These are phyloP conservation scores for Gaertneriomyces sp. DNA, from an alignment of 192 early-diverging fungal genomes.

Conservation along the genomic window DNA sequence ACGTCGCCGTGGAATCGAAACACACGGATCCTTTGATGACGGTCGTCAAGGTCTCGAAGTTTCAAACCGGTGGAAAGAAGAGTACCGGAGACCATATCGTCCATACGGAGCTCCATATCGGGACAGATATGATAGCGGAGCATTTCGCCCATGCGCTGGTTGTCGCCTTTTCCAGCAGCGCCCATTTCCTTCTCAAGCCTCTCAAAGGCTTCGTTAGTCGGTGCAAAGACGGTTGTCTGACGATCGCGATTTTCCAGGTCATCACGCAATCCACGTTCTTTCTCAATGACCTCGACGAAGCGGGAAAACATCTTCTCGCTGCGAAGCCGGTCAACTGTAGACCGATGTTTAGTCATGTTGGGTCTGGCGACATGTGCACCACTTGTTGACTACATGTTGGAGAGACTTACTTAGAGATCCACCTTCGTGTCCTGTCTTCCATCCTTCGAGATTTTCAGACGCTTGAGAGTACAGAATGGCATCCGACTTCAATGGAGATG, in stretches of 20 bases:
- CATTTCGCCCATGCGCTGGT: slow-evolving; percentile 1
- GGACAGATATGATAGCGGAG: slow-evolving; percentile 34
- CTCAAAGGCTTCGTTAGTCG: slow-evolving; percentile 32
- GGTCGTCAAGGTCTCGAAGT: slow-evolving; percentile 23
- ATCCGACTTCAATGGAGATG: no score
- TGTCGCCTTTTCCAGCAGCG: not conserved
- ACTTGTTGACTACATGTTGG: not conserved
- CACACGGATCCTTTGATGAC: slow-evolving; percentile 37
- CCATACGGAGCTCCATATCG: slow-evolving; percentile 15
- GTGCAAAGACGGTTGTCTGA: slow-evolving; percentile 25
- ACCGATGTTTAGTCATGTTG: not conserved
- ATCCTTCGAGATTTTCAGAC: no score
- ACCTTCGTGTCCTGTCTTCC: not conserved
- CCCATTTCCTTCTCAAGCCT: not conserved
- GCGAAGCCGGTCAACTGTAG: slow-evolving; percentile 22
- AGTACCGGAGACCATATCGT: slow-evolving; percentile 22
- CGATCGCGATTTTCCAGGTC: slow-evolving; percentile 22
- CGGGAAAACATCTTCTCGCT: slow-evolving; percentile 15
- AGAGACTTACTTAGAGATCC: not conserved
- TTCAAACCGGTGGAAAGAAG: slow-evolving; percentile 28
- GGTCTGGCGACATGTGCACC: not conserved
- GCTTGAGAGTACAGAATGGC: no score
- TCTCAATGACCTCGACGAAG: slow-evolving; percentile 27
- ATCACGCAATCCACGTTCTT: slow-evolving; percentile 31
- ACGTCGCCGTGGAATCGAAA: slow-evolving; percentile 10